Evolutionary conservation across 164 flowering plant genomes (phyloP).

Genomic region (Malania oleifera): DNA sequence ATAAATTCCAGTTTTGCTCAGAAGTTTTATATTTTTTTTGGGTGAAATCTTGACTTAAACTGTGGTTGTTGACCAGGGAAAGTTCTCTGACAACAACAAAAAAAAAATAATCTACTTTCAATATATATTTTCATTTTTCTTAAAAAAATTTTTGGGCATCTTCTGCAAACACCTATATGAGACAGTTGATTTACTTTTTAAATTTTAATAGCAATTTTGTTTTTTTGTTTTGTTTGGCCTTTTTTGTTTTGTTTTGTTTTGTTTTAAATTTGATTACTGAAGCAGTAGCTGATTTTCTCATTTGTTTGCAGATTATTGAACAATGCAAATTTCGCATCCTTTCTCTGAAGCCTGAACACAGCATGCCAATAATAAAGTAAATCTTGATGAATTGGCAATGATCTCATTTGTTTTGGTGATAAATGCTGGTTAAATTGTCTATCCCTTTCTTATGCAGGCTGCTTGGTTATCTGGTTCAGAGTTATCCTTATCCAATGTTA

Average conservation of each 20-base stretch:
- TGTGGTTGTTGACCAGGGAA: too few relatives aligned
- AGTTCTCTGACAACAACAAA: too few relatives aligned
- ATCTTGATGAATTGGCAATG: neutral
- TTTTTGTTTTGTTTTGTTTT: too few relatives aligned
- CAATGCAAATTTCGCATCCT: constrained; percentile 79
- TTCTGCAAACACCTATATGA: neutral
- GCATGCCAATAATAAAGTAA: constrained; percentile 59
- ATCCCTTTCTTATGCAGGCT: constrained; percentile 36
- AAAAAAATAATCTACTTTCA: too few relatives aligned
- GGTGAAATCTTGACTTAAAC: too few relatives aligned
- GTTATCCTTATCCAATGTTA: constrained; percentile 56
- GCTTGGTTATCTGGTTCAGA: constrained; percentile 48
- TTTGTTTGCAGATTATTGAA: constrained; percentile 62
- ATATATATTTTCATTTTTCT: too few relatives aligned
- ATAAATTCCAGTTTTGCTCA: too few relatives aligned
- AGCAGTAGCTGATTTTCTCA: neutral
- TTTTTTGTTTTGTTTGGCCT: too few relatives aligned
- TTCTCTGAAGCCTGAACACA: constrained; percentile 66
- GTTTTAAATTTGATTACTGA: neutral
- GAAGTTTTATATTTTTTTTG: too few relatives aligned
- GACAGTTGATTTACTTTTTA: neutral
- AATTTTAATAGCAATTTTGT: too few relatives aligned
- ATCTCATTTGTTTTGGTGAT: constrained; percentile 1
- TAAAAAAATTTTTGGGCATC: neutral
- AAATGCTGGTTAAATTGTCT: neutral